A percentile compares a stretch with the other conserved stretches of the same genome.
These are phyloP conservation scores for Coccomyxa sp. DNA, from an alignment of 139 green algal genomes.

Conservation along the genomic window DNA sequence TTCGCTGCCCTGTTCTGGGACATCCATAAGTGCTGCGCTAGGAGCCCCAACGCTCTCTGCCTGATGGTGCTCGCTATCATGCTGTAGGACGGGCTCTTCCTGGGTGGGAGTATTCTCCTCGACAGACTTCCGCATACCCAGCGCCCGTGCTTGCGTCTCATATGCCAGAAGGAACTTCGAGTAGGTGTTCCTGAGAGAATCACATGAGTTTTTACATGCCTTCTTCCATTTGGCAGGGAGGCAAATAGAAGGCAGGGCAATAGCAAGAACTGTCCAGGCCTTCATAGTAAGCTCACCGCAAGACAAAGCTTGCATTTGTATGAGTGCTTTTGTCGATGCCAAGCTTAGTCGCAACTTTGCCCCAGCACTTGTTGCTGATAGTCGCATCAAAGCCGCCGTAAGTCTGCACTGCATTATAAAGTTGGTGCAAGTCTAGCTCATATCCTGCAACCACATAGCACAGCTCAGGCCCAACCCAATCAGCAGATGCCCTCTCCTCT, in stretches of 20 bases:
- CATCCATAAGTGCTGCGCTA: no score
- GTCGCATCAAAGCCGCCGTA: constrained; percentile 12
- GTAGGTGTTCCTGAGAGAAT: neutral
- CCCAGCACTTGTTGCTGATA: constrained; percentile 1
- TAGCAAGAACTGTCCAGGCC: neutral
- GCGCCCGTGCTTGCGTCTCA: neutral
- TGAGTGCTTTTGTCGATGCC: constrained; percentile 7
- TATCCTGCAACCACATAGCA: neutral
- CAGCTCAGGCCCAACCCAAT: neutral
- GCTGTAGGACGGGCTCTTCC: no score
- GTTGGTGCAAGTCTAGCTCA: constrained; percentile 7
- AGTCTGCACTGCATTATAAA: constrained; percentile 12
- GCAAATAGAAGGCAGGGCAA: neutral
- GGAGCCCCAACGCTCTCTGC: no score
- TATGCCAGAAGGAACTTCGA: neutral
- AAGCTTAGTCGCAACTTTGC: constrained; percentile 2
- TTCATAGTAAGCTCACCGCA: constrained; percentile 3
- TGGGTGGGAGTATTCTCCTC: no score
- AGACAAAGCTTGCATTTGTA: constrained; percentile 14
- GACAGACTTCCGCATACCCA: no score
- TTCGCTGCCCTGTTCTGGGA: no score
- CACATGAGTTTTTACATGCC: neutral
- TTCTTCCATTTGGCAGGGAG: neutral
- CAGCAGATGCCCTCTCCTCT: no score
- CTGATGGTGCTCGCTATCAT: no score